phyloP scores from a whole-genome alignment of 495 filamentous ascomycete species.

The Terfezia claveryi region DNA sequence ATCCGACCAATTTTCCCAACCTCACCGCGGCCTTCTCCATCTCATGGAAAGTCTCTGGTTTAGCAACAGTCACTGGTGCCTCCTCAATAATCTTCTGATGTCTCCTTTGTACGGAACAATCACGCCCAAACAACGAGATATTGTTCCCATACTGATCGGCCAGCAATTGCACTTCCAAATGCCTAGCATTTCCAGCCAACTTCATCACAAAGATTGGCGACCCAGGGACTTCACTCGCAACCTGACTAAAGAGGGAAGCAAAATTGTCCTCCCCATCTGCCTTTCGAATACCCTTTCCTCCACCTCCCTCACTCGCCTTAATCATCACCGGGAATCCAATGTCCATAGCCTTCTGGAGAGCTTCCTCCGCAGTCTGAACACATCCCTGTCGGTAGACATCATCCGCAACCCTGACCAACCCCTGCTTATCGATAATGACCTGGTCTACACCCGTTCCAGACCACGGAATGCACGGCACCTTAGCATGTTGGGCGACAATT shows the following conservation, averaged over 20 bases:
- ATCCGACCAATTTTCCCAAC: conserved; percentile 80
- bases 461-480: conserved; percentile 96
- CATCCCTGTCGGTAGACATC: conserved; percentile 79
- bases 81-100: conserved; percentile 99
- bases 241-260: conserved; percentile 67
- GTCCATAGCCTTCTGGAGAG: conserved; percentile 59
- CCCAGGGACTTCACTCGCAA: conserved; percentile 92
- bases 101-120: conserved; percentile 94
- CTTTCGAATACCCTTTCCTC: conserved; percentile 98
- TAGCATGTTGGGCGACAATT: conserved; percentile 93
- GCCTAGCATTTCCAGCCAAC: conserved; percentile 82
- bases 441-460: conserved; percentile 76
- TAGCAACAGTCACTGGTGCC: conserved; percentile 90
- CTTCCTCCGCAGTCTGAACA: conserved; percentile 69
- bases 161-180: conserved; percentile 92
- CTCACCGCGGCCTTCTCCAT: conserved; percentile 97
- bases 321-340: conserved; percentile 99
- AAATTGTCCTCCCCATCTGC: conserved; percentile 75
- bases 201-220: conserved; percentile 99
- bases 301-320: conserved; percentile 98
- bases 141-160: conserved; percentile 99
- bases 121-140: conserved; percentile 93
- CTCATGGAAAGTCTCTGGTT: conserved; percentile 61
- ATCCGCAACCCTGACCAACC: conserved; percentile 79
- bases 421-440: conserved; percentile 54